Evolutionary conservation across 2,329 filamentous ascomycete species (phyloP).

Genomic region (Helotiales sp.): DNA sequence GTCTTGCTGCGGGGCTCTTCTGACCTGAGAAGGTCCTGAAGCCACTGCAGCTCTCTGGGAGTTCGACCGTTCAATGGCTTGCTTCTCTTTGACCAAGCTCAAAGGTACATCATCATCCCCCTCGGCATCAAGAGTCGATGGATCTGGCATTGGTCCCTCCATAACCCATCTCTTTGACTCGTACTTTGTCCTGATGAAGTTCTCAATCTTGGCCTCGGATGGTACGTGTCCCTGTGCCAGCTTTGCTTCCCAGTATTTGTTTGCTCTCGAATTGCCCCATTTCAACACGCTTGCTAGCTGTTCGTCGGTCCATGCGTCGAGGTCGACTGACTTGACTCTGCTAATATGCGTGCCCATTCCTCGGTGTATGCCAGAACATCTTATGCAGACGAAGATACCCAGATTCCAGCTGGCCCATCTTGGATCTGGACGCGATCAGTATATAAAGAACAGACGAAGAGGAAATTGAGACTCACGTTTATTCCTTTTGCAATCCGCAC

Average conservation of each 20-base stretch:
- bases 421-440: slow-evolving; percentile 63
- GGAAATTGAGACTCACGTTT: slow-evolving; percentile 66
- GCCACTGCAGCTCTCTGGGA: slow-evolving; percentile 36
- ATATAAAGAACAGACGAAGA: background rate
- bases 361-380: slow-evolving; percentile 96
- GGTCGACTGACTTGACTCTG: slow-evolving; percentile 94
- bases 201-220: slow-evolving; percentile 97
- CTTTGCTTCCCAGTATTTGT: slow-evolving; percentile 99
- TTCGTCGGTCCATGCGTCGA: slow-evolving; percentile 98
- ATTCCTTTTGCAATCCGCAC: slow-evolving; percentile 98
- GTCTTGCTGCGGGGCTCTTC: slow-evolving; percentile 62
- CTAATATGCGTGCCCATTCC: slow-evolving; percentile 99
- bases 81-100: slow-evolving; percentile 66
- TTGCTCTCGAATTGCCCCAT: slow-evolving; percentile 95
- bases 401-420: slow-evolving; percentile 99
- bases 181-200: slow-evolving; percentile 99
- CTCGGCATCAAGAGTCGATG: slow-evolving; percentile 78
- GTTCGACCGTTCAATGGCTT: slow-evolving; percentile 55
- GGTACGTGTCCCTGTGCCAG: slow-evolving; percentile 87
- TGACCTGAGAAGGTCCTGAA: slow-evolving; percentile 28
- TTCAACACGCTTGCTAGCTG: slow-evolving; percentile 89
- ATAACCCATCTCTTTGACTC: slow-evolving; percentile 99
- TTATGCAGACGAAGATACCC: slow-evolving; percentile 95
- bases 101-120: slow-evolving; percentile 79
- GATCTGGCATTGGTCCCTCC: slow-evolving; percentile 93